These are phyloP conservation scores for Pseudogymnoascus sp. DNA, from an alignment of 2,329 filamentous ascomycete genomes.

Conservation along the genomic window DNA sequence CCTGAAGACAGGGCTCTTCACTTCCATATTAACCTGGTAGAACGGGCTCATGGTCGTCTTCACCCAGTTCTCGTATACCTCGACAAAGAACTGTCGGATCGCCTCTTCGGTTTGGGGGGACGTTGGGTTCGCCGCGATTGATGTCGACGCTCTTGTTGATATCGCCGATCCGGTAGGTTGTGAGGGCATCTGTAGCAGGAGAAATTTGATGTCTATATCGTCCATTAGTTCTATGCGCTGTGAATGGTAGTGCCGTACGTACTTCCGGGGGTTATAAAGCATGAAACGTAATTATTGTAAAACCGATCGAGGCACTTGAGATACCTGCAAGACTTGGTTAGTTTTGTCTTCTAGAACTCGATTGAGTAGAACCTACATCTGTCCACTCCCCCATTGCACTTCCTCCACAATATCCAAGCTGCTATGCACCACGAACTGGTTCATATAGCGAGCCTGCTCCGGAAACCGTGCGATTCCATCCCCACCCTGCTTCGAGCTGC, in stretches of 20 bases:
- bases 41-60: conserved; percentile 98
- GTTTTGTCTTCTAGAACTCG: conserved; percentile 4
- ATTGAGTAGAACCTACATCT: conserved; percentile 53
- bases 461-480: conserved; percentile 86
- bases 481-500: conserved; percentile 90
- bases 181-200: conserved; percentile 80
- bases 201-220: conserved; percentile 68
- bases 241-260: conserved; percentile 17
- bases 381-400: conserved; percentile 81
- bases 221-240: not conserved
- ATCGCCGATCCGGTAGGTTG: conserved; percentile 36
- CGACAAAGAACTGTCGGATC: conserved; percentile 85
- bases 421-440: conserved; percentile 95
- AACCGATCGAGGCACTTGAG: conserved; percentile 96
- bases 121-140: conserved; percentile 75
- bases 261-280: conserved; percentile 83
- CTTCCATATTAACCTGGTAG: conserved; percentile 75
- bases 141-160: conserved; percentile 52
- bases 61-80: conserved; percentile 94
- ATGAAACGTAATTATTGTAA: conserved; percentile 90
- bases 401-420: conserved; percentile 94
- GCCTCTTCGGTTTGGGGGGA: conserved; percentile 91
- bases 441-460: conserved; percentile 84
- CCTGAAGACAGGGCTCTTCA: conserved; percentile 81
- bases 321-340: conserved; percentile 53